Base-by-base conservation (phyloP, 768 basidiomycete genomes). In the Trametes maxima region DNA sequence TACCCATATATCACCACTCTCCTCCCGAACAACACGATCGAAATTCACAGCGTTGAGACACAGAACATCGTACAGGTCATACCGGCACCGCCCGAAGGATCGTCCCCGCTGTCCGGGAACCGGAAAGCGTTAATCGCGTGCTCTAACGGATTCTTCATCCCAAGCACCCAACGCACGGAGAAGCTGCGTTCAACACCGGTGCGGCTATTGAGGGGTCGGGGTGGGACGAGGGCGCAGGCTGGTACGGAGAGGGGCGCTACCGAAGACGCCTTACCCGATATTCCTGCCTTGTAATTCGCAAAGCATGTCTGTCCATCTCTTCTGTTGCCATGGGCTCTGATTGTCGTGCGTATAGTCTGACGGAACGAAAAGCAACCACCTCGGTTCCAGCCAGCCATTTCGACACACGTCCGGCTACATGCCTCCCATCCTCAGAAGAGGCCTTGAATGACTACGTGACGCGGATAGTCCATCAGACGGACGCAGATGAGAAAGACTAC, bases 1-100 rank as follows among this genome's bases (percentile, higher is more conserved):
- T 86, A 87, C 65, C 94, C 92, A 3, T 88, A 90, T 63, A 77
- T 94, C 53, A 85, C 87, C 13, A 83, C 94, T 0, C 80, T 97
- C 3, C 79, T 97, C 3, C 85, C 88, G 2, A 86, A 95, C 70
- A 80, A 85, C 52, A 89, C 86, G 1, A 83, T 98, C 55, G 86
- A 91, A 69, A 82, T 96, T 4, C 94, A 97, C 71, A 87, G 80
- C 61, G 76, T 96, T 56, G 85, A 92, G 71, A 85, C 87, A 0
- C 91, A 92, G 67, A 68, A 76, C 22, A 85, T 89, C 43, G 80
- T 85, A 1, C 94, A 95, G 71, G 83, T 87, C 28, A 75, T 96
- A 16, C 71, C 82, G 7, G 78, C 85, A 0, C 81, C 81, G 4
- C 57, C 64, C 5, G 74, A 69, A 50, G 67, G 57, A 35, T 45